phyloP scores from a whole-genome alignment of 495 filamentous ascomycete genomes.

The Lindgomyces ingoldianus region DNA sequence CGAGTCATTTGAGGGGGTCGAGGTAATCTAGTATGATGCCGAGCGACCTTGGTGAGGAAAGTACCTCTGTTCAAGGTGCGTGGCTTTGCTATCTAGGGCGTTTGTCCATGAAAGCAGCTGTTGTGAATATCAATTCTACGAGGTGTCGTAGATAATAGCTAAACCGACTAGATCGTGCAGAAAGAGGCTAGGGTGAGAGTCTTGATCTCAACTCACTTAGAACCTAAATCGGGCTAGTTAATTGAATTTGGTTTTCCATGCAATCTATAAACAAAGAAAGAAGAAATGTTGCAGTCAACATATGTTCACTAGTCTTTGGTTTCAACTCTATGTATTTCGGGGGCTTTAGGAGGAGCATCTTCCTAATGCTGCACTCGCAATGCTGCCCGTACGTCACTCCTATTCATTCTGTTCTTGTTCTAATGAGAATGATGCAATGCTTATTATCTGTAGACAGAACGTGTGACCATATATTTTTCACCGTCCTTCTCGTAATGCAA shows the following conservation, averaged over 20 bases:
- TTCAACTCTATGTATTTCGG: not conserved
- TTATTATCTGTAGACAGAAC: too few relatives aligned
- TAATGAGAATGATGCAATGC: too few relatives aligned
- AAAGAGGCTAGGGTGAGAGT: not conserved
- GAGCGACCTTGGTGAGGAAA: not conserved
- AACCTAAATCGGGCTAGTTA: too few relatives aligned
- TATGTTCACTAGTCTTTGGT: not conserved
- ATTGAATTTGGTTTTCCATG: too few relatives aligned
- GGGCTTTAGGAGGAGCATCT: not conserved
- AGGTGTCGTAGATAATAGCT: not conserved
- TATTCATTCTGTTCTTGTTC: too few relatives aligned
- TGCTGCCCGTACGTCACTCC: too few relatives aligned
- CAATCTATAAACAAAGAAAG: too few relatives aligned
- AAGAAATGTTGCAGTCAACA: not conserved
- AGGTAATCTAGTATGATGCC: not conserved
- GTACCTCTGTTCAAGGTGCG: too few relatives aligned
- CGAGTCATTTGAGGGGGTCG: not conserved
- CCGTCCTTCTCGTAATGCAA: too few relatives aligned
- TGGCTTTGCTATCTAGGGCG: constrained; percentile 1
- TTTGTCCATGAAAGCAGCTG: constrained; percentile 1
- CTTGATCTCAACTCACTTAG: not conserved
- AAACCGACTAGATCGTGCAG: not conserved
- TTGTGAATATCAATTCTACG: constrained; percentile 2
- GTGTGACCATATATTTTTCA: too few relatives aligned
- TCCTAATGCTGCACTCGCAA: too few relatives aligned